These are phyloP conservation scores for Dioscorea zingiberensis DNA, from an alignment of 106 monocot genomes.

Conservation along the genomic window DNA sequence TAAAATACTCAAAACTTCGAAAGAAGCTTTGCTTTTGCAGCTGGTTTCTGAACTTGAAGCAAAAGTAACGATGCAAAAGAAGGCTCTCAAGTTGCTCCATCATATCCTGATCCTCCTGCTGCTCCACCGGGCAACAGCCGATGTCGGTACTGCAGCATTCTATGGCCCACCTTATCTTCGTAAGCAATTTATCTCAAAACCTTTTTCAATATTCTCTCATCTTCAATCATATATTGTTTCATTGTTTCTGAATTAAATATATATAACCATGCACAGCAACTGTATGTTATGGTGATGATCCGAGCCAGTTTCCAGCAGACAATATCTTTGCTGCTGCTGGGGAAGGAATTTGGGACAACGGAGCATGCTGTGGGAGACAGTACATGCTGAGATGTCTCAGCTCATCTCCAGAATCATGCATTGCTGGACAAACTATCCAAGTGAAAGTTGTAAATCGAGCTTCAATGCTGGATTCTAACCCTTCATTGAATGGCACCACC, in stretches of 20 bases:
- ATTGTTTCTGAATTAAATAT: not conserved
- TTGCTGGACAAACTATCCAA: constrained; percentile 2
- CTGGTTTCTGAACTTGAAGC: too few relatives aligned
- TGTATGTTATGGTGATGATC: constrained; percentile 19
- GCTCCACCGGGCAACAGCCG: constrained; percentile 1
- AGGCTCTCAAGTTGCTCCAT: not conserved
- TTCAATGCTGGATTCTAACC: constrained; percentile 7
- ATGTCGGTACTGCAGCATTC: constrained; percentile 14
- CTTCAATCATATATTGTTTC: too few relatives aligned
- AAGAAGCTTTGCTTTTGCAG: too few relatives aligned
- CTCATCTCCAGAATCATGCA: constrained; percentile 14
- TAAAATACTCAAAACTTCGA: too few relatives aligned
- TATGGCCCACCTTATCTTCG: constrained; percentile 27
- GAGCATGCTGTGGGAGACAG: constrained; percentile 26
- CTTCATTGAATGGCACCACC: constrained; percentile 4
- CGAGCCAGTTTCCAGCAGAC: constrained; percentile 18
- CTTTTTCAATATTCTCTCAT: too few relatives aligned
- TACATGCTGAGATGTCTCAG: constrained; percentile 24
- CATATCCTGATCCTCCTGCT: not conserved
- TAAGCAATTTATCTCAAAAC: constrained; percentile 10
- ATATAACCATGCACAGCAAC: constrained; percentile 17
- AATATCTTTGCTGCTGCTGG: constrained; percentile 23
- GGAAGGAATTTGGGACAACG: constrained; percentile 27
- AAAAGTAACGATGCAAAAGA: too few relatives aligned
- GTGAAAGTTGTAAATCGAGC: constrained; percentile 13